These are phyloP conservation scores for Pisolithus sp. DNA, from an alignment of 768 basidiomycete genomes.

Conservation along the genomic window DNA sequence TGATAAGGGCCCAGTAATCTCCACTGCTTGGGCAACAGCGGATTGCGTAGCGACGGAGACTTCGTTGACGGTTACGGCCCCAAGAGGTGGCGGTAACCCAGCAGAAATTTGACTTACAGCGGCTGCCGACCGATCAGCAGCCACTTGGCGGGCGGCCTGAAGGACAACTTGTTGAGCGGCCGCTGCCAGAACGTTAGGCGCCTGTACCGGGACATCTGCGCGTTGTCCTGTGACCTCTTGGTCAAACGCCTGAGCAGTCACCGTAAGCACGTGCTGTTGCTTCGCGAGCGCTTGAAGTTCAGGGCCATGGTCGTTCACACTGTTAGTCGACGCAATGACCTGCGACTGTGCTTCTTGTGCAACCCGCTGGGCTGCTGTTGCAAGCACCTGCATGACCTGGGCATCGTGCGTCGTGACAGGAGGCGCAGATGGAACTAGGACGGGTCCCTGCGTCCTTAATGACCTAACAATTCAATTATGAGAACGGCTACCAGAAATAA, in stretches of 20 bases:
- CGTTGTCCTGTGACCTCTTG: constrained; percentile 53
- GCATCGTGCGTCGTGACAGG: constrained; percentile 46
- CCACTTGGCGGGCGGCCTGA: constrained; percentile 61
- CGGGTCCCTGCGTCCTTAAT: constrained; percentile 28
- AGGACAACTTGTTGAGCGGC: constrained; percentile 80
- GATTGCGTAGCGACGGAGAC: constrained; percentile 61
- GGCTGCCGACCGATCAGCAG: constrained; percentile 43
- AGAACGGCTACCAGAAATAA: not conserved
- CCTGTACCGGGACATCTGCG: constrained; percentile 41
- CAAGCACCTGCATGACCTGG: constrained; percentile 72
- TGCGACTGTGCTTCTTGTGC: constrained; percentile 69
- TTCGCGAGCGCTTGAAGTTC: constrained; percentile 67
- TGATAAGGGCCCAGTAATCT: constrained; percentile 62
- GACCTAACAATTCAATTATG: constrained; percentile 14
- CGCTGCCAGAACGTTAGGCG: constrained; percentile 53
- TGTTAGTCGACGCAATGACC: constrained; percentile 45
- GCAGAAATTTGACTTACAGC: constrained; percentile 35
- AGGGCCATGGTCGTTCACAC: constrained; percentile 37
- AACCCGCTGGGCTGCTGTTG: constrained; percentile 71
- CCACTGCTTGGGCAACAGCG: constrained; percentile 79
- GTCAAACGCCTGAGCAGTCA: constrained; percentile 71
- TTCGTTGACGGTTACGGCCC: constrained; percentile 47
- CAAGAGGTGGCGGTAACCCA: constrained; percentile 29
- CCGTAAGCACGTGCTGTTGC: constrained; percentile 72
- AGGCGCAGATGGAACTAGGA: constrained; percentile 17